Conservation (phyloP, 2,329 filamentous ascomycete species). For the Penicillium sp. region DNA sequence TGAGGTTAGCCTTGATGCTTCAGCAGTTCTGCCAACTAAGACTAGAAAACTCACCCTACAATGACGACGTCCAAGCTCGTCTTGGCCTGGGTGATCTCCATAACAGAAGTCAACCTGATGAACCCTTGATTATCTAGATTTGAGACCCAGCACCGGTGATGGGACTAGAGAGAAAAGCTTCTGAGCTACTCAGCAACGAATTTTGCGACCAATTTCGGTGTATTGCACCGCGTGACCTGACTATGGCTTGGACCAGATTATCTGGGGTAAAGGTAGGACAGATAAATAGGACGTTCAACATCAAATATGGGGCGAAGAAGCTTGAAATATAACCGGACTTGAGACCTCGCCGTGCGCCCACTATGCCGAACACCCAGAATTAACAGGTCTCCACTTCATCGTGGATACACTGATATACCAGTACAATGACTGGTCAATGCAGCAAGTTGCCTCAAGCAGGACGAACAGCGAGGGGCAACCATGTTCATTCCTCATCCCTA, state of each 20-base stretch:
- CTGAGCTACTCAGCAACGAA: background rate
- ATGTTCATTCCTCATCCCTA: background rate
- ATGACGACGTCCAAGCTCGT: conserved; percentile 38
- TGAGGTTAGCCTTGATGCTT: conserved; percentile 13
- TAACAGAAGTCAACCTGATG: conserved; percentile 12
- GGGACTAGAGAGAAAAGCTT: background rate
- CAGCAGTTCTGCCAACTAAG: background rate
- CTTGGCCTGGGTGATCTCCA: conserved; percentile 32
- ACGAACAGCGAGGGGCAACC: background rate
- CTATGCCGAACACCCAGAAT: conserved; percentile 5
- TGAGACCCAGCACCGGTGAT: background rate
- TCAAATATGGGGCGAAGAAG: conserved; percentile 8
- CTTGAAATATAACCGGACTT: conserved; percentile 13
- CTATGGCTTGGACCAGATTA: background rate
- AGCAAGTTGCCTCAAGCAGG: background rate
- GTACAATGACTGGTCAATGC: background rate
- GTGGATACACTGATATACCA: background rate
- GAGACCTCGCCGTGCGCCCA: conserved; percentile 3
- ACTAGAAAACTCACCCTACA: conserved; percentile 36
- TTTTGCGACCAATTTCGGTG: background rate
- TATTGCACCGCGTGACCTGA: background rate
- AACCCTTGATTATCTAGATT: background rate
- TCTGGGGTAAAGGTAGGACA: background rate
- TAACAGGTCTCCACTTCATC: background rate
- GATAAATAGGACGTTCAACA: background rate